Evolutionary conservation across 73 alveolate species (phyloP).

Genomic region (Tetrahymena thermophila): DNA sequence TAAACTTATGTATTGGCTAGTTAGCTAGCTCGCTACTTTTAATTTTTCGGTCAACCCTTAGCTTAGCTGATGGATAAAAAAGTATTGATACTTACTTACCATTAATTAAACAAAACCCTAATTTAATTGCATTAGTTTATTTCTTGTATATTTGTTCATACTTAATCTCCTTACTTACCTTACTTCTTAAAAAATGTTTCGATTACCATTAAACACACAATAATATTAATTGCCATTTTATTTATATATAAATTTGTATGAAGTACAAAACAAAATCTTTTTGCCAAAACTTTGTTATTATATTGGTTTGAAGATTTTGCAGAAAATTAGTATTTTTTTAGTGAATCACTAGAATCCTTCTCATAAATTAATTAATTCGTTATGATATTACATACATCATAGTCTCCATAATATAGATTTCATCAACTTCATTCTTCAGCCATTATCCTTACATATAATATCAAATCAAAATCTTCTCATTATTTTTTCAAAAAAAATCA

Average conservation of each 20-base stretch:
- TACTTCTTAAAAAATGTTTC: neutral
- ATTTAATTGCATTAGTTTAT: neutral
- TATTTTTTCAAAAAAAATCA: neutral
- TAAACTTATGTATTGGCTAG: neutral
- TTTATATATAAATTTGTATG: neutral
- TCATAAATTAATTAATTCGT: neutral
- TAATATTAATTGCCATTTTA: neutral
- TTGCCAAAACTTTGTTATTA: neutral
- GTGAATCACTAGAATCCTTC: neutral
- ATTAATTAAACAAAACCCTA: neutral
- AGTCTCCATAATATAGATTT: neutral
- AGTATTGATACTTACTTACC: neutral
- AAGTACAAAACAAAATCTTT: neutral
- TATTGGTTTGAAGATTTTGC: neutral
- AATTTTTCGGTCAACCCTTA: neutral
- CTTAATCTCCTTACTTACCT: neutral
- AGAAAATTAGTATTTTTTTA: too few species aligned
- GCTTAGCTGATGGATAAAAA: neutral
- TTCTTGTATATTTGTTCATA: neutral
- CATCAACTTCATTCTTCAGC: neutral
- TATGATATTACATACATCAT: neutral
- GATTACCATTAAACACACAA: neutral
- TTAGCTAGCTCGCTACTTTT: neutral
- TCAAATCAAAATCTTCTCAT: neutral
- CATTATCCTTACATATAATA: too few species aligned